Evolutionary conservation across 371 early-diverging fungal genomes (phyloP).

Genomic region (Umbelopsis sp.): DNA sequence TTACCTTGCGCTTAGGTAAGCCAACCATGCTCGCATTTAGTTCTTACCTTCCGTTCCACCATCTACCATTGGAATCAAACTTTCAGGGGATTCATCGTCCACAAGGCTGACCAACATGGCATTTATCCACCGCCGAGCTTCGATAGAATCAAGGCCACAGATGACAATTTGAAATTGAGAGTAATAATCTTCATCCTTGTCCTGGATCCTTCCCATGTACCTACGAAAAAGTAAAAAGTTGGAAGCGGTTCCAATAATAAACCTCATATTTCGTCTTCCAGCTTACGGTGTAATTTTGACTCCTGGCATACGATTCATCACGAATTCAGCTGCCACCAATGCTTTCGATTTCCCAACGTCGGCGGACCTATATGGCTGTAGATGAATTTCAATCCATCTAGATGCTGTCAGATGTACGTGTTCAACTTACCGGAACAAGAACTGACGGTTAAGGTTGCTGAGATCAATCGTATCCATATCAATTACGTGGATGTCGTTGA

Average conservation of each 20-base stretch:
- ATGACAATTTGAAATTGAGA: conserved; percentile 85
- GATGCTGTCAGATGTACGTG: neutral
- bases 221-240: conserved; percentile 26
- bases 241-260: too few species aligned
- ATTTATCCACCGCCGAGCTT: conserved; percentile 97
- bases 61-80: conserved; percentile 89
- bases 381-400: neutral
- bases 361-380: conserved; percentile 43
- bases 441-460: conserved; percentile 98
- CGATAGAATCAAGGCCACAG: conserved; percentile 94
- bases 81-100: conserved; percentile 68
- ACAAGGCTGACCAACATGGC: conserved; percentile 81
- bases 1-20: too few species aligned
- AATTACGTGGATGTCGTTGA: conserved; percentile 85
- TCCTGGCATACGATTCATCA: conserved; percentile 82
- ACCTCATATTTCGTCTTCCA: neutral
- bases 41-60: conserved; percentile 92
- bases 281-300: conserved; percentile 82
- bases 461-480: conserved; percentile 99
- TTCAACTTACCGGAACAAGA: conserved; percentile 77
- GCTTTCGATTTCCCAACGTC: conserved; percentile 88
- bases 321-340: conserved; percentile 86
- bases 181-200: conserved; percentile 93
- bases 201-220: conserved; percentile 90
- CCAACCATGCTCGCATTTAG: too few species aligned